Evolutionary conservation across 331 rosid genomes (phyloP), one percentile per base, ranked within the genome.

Genomic region (Rhamnella rubrinervis): DNA sequence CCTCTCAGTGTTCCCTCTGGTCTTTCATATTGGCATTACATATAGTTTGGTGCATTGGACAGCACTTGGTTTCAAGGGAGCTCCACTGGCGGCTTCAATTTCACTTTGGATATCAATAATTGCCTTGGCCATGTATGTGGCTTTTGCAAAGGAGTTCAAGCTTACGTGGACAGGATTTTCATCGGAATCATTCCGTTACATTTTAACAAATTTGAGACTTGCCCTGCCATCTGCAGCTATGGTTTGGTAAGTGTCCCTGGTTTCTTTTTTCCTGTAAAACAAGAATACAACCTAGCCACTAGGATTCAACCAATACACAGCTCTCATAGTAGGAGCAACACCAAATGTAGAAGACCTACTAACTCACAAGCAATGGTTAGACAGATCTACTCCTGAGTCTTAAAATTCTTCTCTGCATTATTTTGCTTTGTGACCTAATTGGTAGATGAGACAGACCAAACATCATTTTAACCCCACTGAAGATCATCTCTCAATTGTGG

Each of bases 201-300:
- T 88, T 35, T n/a, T 85, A 1, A 35, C 77, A 13, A 76, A 56
- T 65, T 68, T 93, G 65, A 93, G 82, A 85, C 85, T 93, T 21
- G 87, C 96, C 59, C 61, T 93, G 40, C 86, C 96, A 23, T 93
- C 96, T 12, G 92, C 92, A 0, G 89, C 89, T 60, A 90, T 90
- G 97, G 83, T 86, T n/a, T 90, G 97, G 97, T 90, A 74, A 79
- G 39, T 46, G 69, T 28, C 52, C 38, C 21, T 6, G 25, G 14
- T 20, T 74, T 66, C 46, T 66, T 2, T 11, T 67, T 8, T 13
- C 49, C 49, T 14, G 35, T 31, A 31, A 3, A 31, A 31, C 35
- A 31, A 31, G 35, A 31, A 31, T 31, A 0, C 35, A 31, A 31
- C 35, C 35, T 31, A 31, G 35, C 35, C 35, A 31, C 35, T 31